Percentiles rank a stretch among this genome's conserved stretches.
These are phyloP conservation scores for Cylindrotheca closterium DNA, from an alignment of 108 stramenopile species.

Conservation along the genomic window DNA sequence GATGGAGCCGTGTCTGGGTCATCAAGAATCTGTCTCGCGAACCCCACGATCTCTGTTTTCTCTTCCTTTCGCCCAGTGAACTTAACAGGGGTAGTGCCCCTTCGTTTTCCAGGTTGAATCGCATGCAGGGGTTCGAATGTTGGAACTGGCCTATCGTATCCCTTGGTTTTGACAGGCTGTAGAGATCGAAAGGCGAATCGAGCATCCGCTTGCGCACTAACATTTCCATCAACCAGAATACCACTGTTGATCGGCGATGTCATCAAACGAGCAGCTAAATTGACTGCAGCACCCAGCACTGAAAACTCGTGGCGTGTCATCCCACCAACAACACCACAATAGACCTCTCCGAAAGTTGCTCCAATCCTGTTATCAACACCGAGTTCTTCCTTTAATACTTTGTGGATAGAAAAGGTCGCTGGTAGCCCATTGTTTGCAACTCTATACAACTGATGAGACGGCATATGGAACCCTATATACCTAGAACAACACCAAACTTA, in stretches of 20 bases:
- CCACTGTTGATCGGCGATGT: conserved; percentile 53
- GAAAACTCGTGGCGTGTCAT: conserved; percentile 66
- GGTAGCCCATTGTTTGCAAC: conserved; percentile 64
- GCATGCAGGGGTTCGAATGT: conserved; percentile 59
- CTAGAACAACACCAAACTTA: not conserved
- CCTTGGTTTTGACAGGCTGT: conserved; percentile 64
- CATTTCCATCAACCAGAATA: conserved; percentile 62
- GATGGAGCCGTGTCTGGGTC: conserved; percentile 16
- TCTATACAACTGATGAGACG: not conserved
- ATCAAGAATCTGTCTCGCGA: conserved; percentile 41
- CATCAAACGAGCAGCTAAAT: conserved; percentile 77
- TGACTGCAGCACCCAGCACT: conserved; percentile 71
- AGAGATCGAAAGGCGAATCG: conserved; percentile 55
- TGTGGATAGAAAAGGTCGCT: conserved; percentile 53
- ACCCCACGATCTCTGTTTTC: conserved; percentile 44
- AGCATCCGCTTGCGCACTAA: conserved; percentile 48
- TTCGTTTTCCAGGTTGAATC: conserved; percentile 34
- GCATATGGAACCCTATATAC: not conserved
- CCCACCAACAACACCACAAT: conserved; percentile 78
- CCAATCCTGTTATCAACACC: conserved; percentile 56
- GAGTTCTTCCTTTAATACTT: conserved; percentile 50
- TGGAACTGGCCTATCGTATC: conserved; percentile 67
- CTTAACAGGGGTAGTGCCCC: conserved; percentile 40
- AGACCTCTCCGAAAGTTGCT: conserved; percentile 66
- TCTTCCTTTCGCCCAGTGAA: conserved; percentile 66